Base-by-base conservation (phyloP, 2,329 filamentous ascomycete genomes). In the Talaromyces sp. region DNA sequence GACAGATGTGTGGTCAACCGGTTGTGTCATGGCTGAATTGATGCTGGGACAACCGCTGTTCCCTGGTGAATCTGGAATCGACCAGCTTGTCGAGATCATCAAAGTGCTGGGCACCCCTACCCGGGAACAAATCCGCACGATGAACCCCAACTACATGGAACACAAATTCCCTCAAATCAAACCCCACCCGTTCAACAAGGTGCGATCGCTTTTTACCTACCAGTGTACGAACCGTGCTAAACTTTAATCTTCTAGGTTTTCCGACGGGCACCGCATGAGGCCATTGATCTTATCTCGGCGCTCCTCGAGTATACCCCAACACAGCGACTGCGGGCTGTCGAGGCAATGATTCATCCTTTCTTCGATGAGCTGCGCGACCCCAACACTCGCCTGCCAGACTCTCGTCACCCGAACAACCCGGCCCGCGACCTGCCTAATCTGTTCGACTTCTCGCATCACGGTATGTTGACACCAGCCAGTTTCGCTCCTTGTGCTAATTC, bases 61-160 rank as follows among this genome's bases (percentile, higher is more conserved):
- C 83, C 95, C 95, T 28, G 95, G 95, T 71, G 95, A 99, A 78
- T 99, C 95, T 55, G 95, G 95, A 66, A 99, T 99, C 72, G 95
- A 99, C 75, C 95, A 99, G 76, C 83, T 99, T 55, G 95, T 99
- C 53, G 95, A 99, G 79, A 99, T 99, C 75, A 99, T 99, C 84
- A 99, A 99, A 81, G 93, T 99, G 58, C 82, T 99, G 64, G 95
- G 95, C 63, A 99, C 95, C 19, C 95, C 95, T 19, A 98, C 95
- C 39, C 86, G 95, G 66, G 95, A 99, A 77, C 95, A 99, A 78
- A 99, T 99, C 72, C 91, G 95, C 69, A 99, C 95, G 67, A 99
- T 99, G 95, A 99, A 99, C 79, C 95, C 95, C 63, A 99, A 99
- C 79, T 99, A 99, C 80, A 99, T 99, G 95, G 95, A 99, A 81